A percentile compares a stretch with the other conserved stretches of the same genome.
phyloP scores from a whole-genome alignment of 805 yeast species.

The Saccharomycopsis amapae region DNA sequence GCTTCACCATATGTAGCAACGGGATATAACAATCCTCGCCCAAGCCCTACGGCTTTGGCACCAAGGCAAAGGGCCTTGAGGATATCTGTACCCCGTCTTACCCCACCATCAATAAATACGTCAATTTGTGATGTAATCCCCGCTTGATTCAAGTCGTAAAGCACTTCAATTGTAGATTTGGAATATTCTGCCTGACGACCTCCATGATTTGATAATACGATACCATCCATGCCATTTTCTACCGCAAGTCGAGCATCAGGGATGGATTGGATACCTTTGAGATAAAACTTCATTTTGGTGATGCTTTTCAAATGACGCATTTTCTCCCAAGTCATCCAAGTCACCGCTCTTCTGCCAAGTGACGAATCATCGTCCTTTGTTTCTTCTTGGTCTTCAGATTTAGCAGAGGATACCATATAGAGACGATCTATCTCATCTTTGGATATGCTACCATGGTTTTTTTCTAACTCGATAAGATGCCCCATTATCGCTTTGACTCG shows the following conservation, averaged over 20 bases:
- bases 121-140: slow-evolving; percentile 46
- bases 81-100: slow-evolving; percentile 71
- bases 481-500: slow-evolving; percentile 32
- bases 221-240: slow-evolving; percentile 53
- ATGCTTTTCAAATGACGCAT: slow-evolving; percentile 26
- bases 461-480: neutral
- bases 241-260: slow-evolving; percentile 59
- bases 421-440: slow-evolving; percentile 24
- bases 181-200: slow-evolving; percentile 65
- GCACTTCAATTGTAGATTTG: slow-evolving; percentile 53
- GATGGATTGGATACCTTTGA: slow-evolving; percentile 61
- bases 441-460: neutral
- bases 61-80: slow-evolving; percentile 71
- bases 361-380: slow-evolving; percentile 35
- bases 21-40: slow-evolving; percentile 70
- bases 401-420: slow-evolving; percentile 28
- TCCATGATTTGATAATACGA: slow-evolving; percentile 67
- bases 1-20: slow-evolving; percentile 74
- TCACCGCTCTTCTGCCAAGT: slow-evolving; percentile 66
- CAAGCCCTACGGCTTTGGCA: slow-evolving; percentile 68
- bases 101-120: slow-evolving; percentile 69
- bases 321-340: slow-evolving; percentile 40
- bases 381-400: slow-evolving; percentile 29
- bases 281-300: slow-evolving; percentile 40
- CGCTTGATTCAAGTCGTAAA: slow-evolving; percentile 42